phyloP scores from a whole-genome alignment of 164 flowering plant species.

The Taxillus chinensis region DNA sequence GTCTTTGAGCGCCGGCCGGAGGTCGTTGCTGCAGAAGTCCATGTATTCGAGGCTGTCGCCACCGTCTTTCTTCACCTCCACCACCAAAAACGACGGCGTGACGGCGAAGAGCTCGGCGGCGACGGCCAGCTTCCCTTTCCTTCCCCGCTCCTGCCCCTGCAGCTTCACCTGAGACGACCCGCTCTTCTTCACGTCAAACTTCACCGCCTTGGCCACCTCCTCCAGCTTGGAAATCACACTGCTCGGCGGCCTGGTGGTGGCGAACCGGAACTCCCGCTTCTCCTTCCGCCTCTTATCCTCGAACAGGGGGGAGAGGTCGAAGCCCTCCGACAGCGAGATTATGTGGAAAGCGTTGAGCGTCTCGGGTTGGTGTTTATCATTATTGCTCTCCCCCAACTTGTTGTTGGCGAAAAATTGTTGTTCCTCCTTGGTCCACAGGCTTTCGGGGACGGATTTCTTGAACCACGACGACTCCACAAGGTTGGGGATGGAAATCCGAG shows the following conservation, averaged over 20 bases:
- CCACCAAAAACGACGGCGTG: constrained; percentile 49
- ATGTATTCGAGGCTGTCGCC: constrained; percentile 68
- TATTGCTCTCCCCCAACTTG: no score
- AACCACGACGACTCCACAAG: constrained; percentile 46
- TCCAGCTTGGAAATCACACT: constrained; percentile 41
- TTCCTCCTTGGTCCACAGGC: constrained; percentile 7
- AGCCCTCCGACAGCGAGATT: constrained; percentile 41
- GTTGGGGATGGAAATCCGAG: constrained; percentile 30
- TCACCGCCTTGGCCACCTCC: constrained; percentile 30
- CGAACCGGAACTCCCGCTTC: constrained; percentile 34
- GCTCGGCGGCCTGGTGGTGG: constrained; percentile 36
- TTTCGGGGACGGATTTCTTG: constrained; percentile 25
- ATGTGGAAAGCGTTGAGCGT: constrained; percentile 48
- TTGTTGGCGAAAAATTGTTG: neutral
- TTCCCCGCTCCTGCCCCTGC: constrained; percentile 42
- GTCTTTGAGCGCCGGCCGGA: constrained; percentile 65
- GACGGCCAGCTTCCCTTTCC: constrained; percentile 52
- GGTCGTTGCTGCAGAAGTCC: constrained; percentile 53
- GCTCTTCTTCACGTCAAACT: constrained; percentile 32
- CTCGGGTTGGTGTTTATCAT: constrained; percentile 3
- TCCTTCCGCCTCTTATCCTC: constrained; percentile 38
- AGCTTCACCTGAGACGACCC: constrained; percentile 25
- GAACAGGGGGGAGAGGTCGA: constrained; percentile 44
- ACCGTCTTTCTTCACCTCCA: constrained; percentile 58
- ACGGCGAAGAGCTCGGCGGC: constrained; percentile 52